Conservation (phyloP, 257 asterid genomes). For the Nicotiana knightiana region DNA sequence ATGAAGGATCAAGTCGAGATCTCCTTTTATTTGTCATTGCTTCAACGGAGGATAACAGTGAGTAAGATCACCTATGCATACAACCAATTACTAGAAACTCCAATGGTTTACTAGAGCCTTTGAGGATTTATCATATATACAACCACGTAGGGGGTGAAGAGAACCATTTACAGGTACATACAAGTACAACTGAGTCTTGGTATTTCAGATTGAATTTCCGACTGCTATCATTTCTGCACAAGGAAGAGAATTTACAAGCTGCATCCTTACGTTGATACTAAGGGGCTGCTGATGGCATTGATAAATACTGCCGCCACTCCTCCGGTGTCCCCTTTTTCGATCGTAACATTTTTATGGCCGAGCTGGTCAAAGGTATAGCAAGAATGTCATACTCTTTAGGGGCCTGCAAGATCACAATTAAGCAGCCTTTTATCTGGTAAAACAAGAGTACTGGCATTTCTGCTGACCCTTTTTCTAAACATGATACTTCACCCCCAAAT, state of each 20-base stretch:
- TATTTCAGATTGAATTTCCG: too few relatives aligned
- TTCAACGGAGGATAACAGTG: too few relatives aligned
- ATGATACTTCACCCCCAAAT: neutral
- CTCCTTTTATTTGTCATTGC: too few relatives aligned
- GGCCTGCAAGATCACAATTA: slow-evolving; percentile 35
- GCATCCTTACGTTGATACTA: neutral
- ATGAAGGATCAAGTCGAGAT: too few relatives aligned
- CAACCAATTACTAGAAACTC: too few relatives aligned
- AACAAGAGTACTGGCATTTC: neutral
- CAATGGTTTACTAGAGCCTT: too few relatives aligned
- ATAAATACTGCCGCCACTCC: slow-evolving; percentile 80
- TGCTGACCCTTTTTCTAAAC: neutral
- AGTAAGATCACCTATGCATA: too few relatives aligned
- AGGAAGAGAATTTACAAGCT: slow-evolving; percentile 12
- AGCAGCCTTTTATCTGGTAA: neutral
- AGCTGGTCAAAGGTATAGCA: slow-evolving; percentile 69
- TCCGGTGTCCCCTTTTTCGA: slow-evolving; percentile 66
- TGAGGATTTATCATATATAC: too few relatives aligned
- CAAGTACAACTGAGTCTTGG: too few relatives aligned
- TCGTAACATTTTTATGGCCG: slow-evolving; percentile 57
- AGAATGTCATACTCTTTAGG: slow-evolving; percentile 74
- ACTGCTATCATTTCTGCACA: neutral
- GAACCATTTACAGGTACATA: too few relatives aligned
- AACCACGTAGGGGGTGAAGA: too few relatives aligned
- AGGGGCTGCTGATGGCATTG: slow-evolving; percentile 49